Evolutionary conservation across 1,284 basidiomycete genomes (phyloP).

Genomic region (Blastosporella zonata): DNA sequence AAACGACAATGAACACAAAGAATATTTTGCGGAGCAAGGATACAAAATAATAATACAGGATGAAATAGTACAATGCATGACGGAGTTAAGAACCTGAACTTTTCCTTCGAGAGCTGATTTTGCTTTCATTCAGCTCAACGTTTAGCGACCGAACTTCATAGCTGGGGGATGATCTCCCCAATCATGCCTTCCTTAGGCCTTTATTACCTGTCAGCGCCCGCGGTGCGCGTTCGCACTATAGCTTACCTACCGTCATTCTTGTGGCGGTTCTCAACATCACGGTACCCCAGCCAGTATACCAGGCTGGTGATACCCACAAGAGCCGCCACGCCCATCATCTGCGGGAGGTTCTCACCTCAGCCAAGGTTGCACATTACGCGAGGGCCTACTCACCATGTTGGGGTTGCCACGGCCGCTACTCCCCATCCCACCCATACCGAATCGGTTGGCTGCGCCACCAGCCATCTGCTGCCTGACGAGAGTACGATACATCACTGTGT

Average conservation of each 20-base stretch:
- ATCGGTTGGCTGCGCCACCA: constrained; percentile 16
- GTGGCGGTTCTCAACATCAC: constrained; percentile 23
- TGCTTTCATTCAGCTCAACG: not conserved
- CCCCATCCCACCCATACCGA: constrained; percentile 11
- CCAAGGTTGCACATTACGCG: not conserved
- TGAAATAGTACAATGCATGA: no score
- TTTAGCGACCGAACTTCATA: constrained; percentile 11
- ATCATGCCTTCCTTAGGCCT: constrained; percentile 18
- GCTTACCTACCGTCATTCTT: constrained; percentile 21
- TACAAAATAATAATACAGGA: no score
- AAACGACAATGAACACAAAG: no score
- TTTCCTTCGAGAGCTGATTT: not conserved
- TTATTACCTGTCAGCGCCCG: constrained; percentile 9
- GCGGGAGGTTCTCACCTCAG: not conserved
- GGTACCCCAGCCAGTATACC: constrained; percentile 21
- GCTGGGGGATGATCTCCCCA: constrained; percentile 18
- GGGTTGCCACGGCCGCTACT: constrained; percentile 18
- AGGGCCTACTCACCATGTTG: constrained; percentile 12
- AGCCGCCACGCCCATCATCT: constrained; percentile 20
- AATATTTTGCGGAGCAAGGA: no score
- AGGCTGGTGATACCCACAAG: constrained; percentile 18
- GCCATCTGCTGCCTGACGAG: constrained; percentile 15
- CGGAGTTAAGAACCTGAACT: no score
- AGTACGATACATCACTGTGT: constrained; percentile 15
- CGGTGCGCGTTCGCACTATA: not conserved